phyloP scores from a whole-genome alignment of 1,284 basidiomycete species.

The Testicularia cyperi region DNA sequence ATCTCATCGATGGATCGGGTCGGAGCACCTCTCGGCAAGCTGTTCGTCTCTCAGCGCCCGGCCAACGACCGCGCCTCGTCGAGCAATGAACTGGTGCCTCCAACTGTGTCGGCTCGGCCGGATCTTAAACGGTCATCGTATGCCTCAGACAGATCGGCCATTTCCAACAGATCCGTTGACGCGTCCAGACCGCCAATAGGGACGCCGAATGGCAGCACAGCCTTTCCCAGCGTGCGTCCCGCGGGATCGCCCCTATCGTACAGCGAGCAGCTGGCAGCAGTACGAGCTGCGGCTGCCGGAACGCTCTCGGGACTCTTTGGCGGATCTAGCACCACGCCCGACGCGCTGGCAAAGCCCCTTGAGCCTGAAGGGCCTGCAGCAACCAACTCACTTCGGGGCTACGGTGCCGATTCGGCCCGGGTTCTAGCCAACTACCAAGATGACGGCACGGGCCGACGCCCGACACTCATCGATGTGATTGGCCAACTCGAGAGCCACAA shows the following conservation, averaged over 20 bases:
- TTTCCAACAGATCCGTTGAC: slow-evolving; percentile 13
- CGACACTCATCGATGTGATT: slow-evolving; percentile 34
- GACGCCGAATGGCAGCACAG: slow-evolving; percentile 4
- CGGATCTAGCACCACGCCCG: slow-evolving; percentile 12
- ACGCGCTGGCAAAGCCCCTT: background rate
- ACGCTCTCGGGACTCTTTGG: slow-evolving; percentile 25
- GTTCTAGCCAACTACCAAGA: slow-evolving; percentile 12
- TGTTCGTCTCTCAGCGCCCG: slow-evolving; percentile 19
- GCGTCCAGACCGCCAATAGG: slow-evolving; percentile 9
- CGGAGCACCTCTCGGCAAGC: slow-evolving; percentile 14
- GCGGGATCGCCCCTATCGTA: slow-evolving; percentile 21
- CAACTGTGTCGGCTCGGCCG: background rate
- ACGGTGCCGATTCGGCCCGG: slow-evolving; percentile 31
- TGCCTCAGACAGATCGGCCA: slow-evolving; percentile 6
- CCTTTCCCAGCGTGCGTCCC: slow-evolving; percentile 12
- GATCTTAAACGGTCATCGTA: slow-evolving; percentile 7
- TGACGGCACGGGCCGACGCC: slow-evolving; percentile 5
- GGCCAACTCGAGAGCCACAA: slow-evolving; percentile 24
- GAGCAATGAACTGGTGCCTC: slow-evolving; percentile 22
- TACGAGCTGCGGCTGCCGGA: slow-evolving; percentile 27
- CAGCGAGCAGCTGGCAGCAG: slow-evolving; percentile 27
- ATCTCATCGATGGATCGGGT: slow-evolving; percentile 27
- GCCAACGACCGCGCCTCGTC: slow-evolving; percentile 7
- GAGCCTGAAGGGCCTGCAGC: slow-evolving; percentile 19
- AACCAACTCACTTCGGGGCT: slow-evolving; percentile 16